phyloP scores from a whole-genome alignment of 1,284 basidiomycete genomes.

The Moesziomyces aphidis region DNA sequence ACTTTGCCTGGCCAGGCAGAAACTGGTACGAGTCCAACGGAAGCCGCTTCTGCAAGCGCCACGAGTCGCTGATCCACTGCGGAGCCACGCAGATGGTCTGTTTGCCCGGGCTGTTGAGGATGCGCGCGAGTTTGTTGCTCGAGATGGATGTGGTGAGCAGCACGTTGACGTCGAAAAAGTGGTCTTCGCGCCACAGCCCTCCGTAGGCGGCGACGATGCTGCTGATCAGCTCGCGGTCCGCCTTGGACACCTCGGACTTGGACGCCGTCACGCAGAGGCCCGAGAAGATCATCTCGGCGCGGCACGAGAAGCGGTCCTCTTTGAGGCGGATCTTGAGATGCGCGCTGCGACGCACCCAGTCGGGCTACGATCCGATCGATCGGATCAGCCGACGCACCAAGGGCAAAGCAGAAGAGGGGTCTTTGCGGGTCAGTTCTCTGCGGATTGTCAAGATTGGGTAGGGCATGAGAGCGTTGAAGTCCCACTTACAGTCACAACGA shows the following conservation, averaged over 20 bases:
- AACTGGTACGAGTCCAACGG: constrained; percentile 78
- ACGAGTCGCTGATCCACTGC: constrained; percentile 85
- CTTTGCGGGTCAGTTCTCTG: constrained; percentile 18
- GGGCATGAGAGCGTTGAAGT: neutral
- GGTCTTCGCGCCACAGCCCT: constrained; percentile 79
- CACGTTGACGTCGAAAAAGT: constrained; percentile 86
- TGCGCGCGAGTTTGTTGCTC: constrained; percentile 32
- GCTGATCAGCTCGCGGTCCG: constrained; percentile 79
- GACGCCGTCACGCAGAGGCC: constrained; percentile 75
- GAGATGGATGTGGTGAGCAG: constrained; percentile 73
- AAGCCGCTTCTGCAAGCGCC: constrained; percentile 74
- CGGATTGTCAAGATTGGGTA: neutral
- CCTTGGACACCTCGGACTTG: constrained; percentile 71
- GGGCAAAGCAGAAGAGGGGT: neutral
- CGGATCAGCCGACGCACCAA: constrained; percentile 14
- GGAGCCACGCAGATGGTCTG: constrained; percentile 77
- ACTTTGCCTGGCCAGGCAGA: constrained; percentile 70
- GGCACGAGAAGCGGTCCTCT: constrained; percentile 77
- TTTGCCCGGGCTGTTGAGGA: constrained; percentile 72
- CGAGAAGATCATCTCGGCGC: constrained; percentile 82
- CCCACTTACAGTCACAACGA: constrained; percentile 41
- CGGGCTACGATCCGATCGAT: constrained; percentile 29
- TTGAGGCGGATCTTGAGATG: constrained; percentile 45
- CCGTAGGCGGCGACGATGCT: constrained; percentile 81
- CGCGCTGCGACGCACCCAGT: constrained; percentile 53